phyloP scores from a whole-genome alignment of 1,284 basidiomycete genomes.

The Sparassis latifolia region DNA sequence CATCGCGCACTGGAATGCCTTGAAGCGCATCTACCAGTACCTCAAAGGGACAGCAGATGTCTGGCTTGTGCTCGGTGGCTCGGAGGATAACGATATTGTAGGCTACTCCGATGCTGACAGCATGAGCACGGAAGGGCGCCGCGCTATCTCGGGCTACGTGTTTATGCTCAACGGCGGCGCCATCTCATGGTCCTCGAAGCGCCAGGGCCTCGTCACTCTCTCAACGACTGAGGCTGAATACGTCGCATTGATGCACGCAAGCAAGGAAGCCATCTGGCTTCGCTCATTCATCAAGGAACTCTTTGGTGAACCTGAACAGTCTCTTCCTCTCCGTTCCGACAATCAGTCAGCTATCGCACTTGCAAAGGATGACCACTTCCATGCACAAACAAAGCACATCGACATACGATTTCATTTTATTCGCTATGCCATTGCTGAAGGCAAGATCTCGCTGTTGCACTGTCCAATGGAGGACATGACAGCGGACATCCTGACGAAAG shows the following conservation, averaged over 20 bases:
- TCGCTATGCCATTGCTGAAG: too few relatives aligned
- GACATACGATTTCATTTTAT: too few relatives aligned
- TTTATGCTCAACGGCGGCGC: too few relatives aligned
- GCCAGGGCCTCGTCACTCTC: conserved; percentile 23
- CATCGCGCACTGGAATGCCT: too few relatives aligned
- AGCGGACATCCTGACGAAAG: too few relatives aligned
- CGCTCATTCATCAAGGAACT: conserved; percentile 13
- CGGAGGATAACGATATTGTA: not conserved
- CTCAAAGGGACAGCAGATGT: conserved; percentile 25
- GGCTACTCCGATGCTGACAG: conserved; percentile 41
- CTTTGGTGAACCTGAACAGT: not conserved
- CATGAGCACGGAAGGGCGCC: conserved; percentile 7
- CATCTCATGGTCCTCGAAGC: conserved; percentile 32
- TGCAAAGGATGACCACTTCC: too few relatives aligned
- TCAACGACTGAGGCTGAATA: too few relatives aligned
- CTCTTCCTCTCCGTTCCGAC: conserved; percentile 20
- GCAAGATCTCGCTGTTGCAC: too few relatives aligned
- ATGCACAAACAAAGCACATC: too few relatives aligned
- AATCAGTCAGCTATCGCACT: conserved; percentile 28
- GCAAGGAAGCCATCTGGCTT: conserved; percentile 20
- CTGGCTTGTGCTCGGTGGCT: conserved; percentile 24
- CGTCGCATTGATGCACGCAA: conserved; percentile 13
- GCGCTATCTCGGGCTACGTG: conserved; percentile 33
- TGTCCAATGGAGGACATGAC: too few relatives aligned
- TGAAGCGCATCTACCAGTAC: too few relatives aligned